phyloP scores from a whole-genome alignment of 2,329 filamentous ascomycete genomes.

The Xylariaceae sp. region DNA sequence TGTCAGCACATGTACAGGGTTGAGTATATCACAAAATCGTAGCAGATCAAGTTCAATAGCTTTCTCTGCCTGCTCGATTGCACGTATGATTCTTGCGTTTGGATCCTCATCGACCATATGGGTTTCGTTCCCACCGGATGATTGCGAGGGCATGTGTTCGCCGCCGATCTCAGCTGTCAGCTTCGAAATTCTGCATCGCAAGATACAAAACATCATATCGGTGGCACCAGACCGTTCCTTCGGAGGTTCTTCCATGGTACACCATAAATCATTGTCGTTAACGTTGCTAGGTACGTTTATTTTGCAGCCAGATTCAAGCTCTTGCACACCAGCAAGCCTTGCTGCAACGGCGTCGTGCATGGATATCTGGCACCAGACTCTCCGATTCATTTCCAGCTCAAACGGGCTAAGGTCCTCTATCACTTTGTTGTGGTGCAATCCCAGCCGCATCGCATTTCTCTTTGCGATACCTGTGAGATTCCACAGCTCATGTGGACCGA shows the following conservation, averaged over 20 bases:
- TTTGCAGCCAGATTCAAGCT: neutral
- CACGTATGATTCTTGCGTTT: neutral
- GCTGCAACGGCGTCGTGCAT: conserved; percentile 1
- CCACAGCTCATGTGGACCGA: conserved; percentile 1
- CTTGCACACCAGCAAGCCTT: neutral
- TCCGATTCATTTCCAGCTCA: conserved; percentile 2
- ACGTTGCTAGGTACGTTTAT: conserved; percentile 1
- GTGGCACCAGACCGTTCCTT: conserved; percentile 1
- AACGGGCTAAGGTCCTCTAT: neutral
- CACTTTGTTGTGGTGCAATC: conserved; percentile 1
- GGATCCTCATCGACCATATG: neutral
- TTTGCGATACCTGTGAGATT: conserved; percentile 4
- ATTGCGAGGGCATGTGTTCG: neutral
- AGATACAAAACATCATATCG: conserved; percentile 6
- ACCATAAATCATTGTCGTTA: conserved; percentile 2
- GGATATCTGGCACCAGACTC: conserved; percentile 1
- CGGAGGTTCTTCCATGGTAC: neutral
- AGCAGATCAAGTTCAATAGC: conserved; percentile 2
- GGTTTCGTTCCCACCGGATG: neutral
- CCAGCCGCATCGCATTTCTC: conserved; percentile 3
- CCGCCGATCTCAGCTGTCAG: neutral
- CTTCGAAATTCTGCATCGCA: conserved; percentile 1
- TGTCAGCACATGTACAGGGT: conserved; percentile 6
- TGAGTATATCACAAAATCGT: conserved; percentile 5
- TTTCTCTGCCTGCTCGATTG: conserved; percentile 2